Percentiles rank a stretch among this genome's conserved stretches.
Evolutionary conservation across 345 rosid species (phyloP).

Genomic region (Aquilaria sinensis): DNA sequence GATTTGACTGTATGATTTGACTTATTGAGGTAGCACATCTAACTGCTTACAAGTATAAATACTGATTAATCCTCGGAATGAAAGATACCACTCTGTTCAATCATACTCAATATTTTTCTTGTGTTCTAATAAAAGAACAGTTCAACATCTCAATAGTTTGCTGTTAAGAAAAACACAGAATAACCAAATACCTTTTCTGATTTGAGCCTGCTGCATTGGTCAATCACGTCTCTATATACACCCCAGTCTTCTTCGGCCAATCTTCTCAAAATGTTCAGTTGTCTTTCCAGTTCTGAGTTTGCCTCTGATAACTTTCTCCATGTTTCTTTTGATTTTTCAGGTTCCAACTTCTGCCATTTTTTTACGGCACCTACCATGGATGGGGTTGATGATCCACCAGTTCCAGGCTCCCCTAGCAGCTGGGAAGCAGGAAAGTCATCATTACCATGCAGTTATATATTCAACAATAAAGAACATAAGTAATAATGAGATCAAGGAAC

Average conservation of each 20-base stretch:
- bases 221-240: constrained; percentile 46
- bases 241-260: constrained; percentile 75
- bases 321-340: constrained; percentile 64
- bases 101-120: too few relatives aligned
- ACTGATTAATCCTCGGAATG: too few relatives aligned
- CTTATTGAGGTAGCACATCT: too few relatives aligned
- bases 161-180: neutral
- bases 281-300: constrained; percentile 68
- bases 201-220: constrained; percentile 58
- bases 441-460: constrained; percentile 9
- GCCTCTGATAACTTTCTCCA: constrained; percentile 77
- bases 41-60: too few relatives aligned
- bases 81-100: too few relatives aligned
- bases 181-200: constrained; percentile 51
- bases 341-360: constrained; percentile 91
- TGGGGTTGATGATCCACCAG: constrained; percentile 96
- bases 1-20: too few relatives aligned
- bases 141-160: neutral
- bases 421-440: constrained; percentile 25
- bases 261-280: constrained; percentile 51
- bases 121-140: too few relatives aligned
- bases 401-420: constrained; percentile 94
- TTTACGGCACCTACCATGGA: constrained; percentile 98
- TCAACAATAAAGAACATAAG: neutral
- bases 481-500: too few relatives aligned